phyloP scores from a whole-genome alignment of 768 basidiomycete genomes.

The Lactarius evosmus region DNA sequence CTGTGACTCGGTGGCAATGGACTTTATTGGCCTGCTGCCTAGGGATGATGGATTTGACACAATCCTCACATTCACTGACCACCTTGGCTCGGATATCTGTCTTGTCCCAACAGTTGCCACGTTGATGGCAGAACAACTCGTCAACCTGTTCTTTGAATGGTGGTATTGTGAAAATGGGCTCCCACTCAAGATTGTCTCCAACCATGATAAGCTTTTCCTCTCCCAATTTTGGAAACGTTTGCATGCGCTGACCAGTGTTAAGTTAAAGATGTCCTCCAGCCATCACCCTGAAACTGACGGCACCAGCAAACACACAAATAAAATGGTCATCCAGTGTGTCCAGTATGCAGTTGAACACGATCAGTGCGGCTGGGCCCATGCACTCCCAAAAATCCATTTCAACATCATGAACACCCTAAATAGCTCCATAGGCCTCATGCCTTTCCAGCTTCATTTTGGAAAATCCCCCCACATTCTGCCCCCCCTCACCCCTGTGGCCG shows the following conservation, averaged over 20 bases:
- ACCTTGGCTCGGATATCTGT: neutral
- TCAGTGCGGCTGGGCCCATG: neutral
- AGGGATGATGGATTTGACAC: conserved; percentile 25
- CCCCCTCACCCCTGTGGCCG: too few species aligned
- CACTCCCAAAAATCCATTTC: too few species aligned
- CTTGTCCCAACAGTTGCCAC: neutral
- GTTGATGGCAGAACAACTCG: neutral
- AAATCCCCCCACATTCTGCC: too few species aligned
- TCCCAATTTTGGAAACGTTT: conserved; percentile 1
- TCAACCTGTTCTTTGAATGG: neutral
- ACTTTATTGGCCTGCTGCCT: conserved; percentile 29
- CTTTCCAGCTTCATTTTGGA: too few species aligned
- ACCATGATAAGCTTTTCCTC: neutral
- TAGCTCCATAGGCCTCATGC: too few species aligned
- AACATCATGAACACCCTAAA: too few species aligned
- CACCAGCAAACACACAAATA: neutral
- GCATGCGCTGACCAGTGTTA: neutral
- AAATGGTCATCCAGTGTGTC: neutral
- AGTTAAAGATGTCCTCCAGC: conserved; percentile 1
- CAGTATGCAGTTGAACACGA: neutral
- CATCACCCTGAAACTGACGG: conserved; percentile 11
- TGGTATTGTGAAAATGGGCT: neutral
- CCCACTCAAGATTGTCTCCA: neutral
- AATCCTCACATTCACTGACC: conserved; percentile 25
- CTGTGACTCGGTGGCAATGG: conserved; percentile 30